phyloP scores from a whole-genome alignment of 2,329 filamentous ascomycete genomes.

The Ophiostoma angusticollis region DNA sequence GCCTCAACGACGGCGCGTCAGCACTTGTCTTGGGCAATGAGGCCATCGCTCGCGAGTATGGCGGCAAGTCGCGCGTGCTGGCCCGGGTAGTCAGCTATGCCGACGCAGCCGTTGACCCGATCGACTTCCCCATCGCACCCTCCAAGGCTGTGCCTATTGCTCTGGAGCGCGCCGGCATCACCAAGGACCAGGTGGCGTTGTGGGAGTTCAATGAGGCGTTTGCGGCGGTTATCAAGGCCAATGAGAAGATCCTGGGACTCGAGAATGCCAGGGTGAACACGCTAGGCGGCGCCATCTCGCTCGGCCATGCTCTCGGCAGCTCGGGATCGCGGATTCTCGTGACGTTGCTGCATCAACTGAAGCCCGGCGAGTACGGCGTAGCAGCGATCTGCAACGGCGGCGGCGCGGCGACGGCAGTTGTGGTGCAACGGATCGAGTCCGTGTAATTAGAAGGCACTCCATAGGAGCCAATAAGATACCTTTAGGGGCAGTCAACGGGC shows the following conservation, averaged over 20 bases:
- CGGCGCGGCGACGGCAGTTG: slow-evolving; percentile 79
- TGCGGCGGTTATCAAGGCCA: slow-evolving; percentile 87
- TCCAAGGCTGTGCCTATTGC: slow-evolving; percentile 86
- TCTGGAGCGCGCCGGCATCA: slow-evolving; percentile 77
- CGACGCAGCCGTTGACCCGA: slow-evolving; percentile 79
- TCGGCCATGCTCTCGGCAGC: slow-evolving; percentile 86
- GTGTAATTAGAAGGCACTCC: slow-evolving; percentile 27
- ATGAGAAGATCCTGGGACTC: slow-evolving; percentile 72
- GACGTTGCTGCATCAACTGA: slow-evolving; percentile 79
- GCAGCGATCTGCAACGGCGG: slow-evolving; percentile 96
- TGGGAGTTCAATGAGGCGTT: slow-evolving; percentile 99
- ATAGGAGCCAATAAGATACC: neutral
- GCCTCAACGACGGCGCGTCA: slow-evolving; percentile 87
- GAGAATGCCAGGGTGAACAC: slow-evolving; percentile 72
- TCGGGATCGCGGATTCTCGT: slow-evolving; percentile 85
- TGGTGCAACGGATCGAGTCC: slow-evolving; percentile 69
- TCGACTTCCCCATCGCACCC: slow-evolving; percentile 91
- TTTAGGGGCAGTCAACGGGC: no score
- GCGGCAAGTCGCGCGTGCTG: slow-evolving; percentile 56
- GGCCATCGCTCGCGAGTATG: slow-evolving; percentile 66
- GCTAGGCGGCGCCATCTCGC: slow-evolving; percentile 78
- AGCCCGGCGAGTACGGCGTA: slow-evolving; percentile 85
- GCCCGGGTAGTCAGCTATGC: slow-evolving; percentile 75
- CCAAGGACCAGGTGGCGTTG: slow-evolving; percentile 77
- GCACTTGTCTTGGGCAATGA: slow-evolving; percentile 77